Evolutionary conservation across 2,329 filamentous ascomycete genomes (phyloP).

Genomic region (Furcasterigmium sp.): DNA sequence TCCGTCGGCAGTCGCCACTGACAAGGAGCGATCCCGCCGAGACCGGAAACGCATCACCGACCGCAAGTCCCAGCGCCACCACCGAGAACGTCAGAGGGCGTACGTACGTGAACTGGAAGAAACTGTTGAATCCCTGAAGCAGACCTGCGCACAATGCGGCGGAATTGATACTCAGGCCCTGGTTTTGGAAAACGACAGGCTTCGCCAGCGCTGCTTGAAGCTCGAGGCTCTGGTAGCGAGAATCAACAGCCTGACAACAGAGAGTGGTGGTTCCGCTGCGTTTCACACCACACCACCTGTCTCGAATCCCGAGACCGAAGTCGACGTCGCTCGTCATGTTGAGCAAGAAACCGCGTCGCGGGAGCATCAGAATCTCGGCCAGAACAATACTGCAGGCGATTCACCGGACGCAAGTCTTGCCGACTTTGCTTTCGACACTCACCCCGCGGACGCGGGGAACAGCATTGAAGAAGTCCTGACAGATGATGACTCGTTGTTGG

Average conservation of each 20-base stretch:
- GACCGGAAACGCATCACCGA: background rate
- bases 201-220: background rate
- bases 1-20: too few relatives aligned
- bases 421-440: too few relatives aligned
- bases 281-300: background rate
- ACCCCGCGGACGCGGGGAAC: too few relatives aligned
- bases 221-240: background rate
- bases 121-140: background rate
- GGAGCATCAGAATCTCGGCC: too few relatives aligned
- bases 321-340: too few relatives aligned
- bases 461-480: too few relatives aligned
- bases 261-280: background rate
- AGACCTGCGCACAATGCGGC: background rate
- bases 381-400: too few relatives aligned
- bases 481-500: too few relatives aligned
- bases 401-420: too few relatives aligned
- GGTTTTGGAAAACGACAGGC: background rate
- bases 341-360: too few relatives aligned
- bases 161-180: background rate
- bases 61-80: background rate
- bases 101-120: background rate
- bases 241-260: background rate
- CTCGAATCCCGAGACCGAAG: too few relatives aligned
- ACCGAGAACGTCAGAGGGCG: background rate
- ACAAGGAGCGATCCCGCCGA: background rate